Evolutionary conservation across 805 yeast genomes (phyloP).

Genomic region (Pichia heedii): DNA sequence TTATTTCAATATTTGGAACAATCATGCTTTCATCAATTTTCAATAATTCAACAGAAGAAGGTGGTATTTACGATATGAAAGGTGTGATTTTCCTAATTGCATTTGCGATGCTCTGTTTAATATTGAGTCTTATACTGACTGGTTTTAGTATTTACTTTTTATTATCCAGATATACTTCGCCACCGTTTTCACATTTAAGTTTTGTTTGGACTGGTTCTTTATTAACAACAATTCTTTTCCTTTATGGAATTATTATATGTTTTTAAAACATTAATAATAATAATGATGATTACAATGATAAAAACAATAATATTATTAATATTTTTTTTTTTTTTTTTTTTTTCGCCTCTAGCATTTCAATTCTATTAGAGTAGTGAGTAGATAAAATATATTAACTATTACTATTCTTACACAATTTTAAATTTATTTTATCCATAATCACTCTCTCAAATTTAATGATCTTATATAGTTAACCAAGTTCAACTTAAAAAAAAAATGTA

Average conservation of each 20-base stretch:
- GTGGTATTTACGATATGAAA: conserved; percentile 7
- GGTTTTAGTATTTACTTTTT: conserved; percentile 37
- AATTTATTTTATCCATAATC: too few species aligned
- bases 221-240: conserved; percentile 32
- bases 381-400: too few species aligned
- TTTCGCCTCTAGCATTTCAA: too few species aligned
- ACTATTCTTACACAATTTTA: too few species aligned
- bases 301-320: too few species aligned
- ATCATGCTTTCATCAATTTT: conserved; percentile 25
- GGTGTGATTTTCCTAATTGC: conserved; percentile 26
- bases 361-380: too few species aligned
- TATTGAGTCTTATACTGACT: conserved; percentile 29
- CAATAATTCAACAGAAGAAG: conserved; percentile 5
- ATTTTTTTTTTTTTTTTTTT: too few species aligned
- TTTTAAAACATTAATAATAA: conserved; percentile 7
- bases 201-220: conserved; percentile 35
- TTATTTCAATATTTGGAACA: conserved; percentile 35
- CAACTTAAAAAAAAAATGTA: not conserved
- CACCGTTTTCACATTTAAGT: conserved; percentile 34
- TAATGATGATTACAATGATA: not conserved
- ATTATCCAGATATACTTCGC: conserved; percentile 30
- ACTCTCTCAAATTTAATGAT: too few species aligned
- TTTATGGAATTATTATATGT: conserved; percentile 29
- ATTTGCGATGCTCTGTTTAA: conserved; percentile 32
- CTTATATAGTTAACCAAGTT: too few species aligned